Conservation (phyloP, 352 stramenopile genomes). For the Globisporangium irregulare region DNA sequence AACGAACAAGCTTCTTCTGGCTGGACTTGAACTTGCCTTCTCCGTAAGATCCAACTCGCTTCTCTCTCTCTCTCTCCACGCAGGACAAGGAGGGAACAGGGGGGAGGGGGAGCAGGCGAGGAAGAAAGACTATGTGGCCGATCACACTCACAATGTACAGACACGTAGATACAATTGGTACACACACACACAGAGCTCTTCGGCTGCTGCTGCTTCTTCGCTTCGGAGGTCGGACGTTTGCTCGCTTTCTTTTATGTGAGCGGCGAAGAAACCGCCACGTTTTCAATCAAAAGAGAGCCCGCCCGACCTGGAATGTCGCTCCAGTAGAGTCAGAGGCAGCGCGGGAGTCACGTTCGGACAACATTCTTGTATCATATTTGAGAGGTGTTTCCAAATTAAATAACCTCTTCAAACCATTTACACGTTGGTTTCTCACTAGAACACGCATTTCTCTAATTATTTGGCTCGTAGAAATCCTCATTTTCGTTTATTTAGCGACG, state of each 20-base stretch:
- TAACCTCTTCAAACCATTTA: no score
- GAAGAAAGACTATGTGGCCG: neutral
- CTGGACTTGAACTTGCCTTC: neutral
- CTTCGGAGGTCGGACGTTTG: neutral
- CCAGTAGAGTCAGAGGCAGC: neutral
- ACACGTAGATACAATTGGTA: neutral
- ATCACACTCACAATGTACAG: neutral
- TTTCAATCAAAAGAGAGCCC: neutral
- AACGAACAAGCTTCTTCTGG: neutral
- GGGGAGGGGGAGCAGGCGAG: neutral
- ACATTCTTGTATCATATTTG: neutral
- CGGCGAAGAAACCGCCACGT: slow-evolving; percentile 4
- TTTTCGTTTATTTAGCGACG: no score
- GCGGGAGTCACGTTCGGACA: neutral
- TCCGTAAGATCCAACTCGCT: neutral
- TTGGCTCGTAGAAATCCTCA: no score
- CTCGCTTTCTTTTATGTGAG: neutral
- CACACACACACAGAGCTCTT: neutral
- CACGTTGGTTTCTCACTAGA: no score
- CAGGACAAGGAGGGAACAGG: neutral
- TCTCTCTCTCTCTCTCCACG: neutral
- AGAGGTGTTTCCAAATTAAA: neutral
- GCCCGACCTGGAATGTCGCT: neutral
- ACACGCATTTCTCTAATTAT: no score
- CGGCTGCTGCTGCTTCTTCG: neutral